Evolutionary conservation across 345 rosid species (phyloP), one percentile per base, ranked within the genome.

Genomic region (Populus pruinosa): DNA sequence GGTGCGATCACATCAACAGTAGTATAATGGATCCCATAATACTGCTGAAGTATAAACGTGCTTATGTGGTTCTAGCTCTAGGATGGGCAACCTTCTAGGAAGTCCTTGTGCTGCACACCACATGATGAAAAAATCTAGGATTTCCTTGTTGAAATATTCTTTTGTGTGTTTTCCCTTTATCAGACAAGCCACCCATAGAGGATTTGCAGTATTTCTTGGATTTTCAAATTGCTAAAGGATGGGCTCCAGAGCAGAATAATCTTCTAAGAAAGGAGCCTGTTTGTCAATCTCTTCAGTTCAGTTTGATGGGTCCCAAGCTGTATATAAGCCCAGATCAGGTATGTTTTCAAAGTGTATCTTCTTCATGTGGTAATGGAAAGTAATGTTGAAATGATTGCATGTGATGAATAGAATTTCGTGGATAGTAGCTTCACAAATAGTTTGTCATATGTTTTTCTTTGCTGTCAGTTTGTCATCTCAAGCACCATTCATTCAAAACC

Each of bases 221-320:
- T 77, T 96, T 89, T 75, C 98, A 96, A 88, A 89, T 96, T 81
- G 83, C 91, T 76, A 88, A 85, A 81, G 88, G 89, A 70, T 96
- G 99, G 99, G 99, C 98, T 76, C 98, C 97, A 0, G 97, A 96
- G 76, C 96, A 90, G 79, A 91, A 92, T 67, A 96, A 83, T 79
- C 90, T 93, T 71, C 98, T 88, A 83, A 83, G 98, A 70, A 96
- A 93, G 84, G 99, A 91, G 70, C 99, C 97, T 8, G 96, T 96
- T 43, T 96, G 97, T 77, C 73, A 75, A 67, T 90, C 93, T 83
- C 99, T 96, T 81, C 99, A 93, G 71, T 92, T 96, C 84, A 96
- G 99, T 87, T 89, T 93, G 85, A 96, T 96, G 98, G 98, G 99
- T 85, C 99, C 99, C 5, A 96, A 96, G 85, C 96, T 96, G 2